Evolutionary conservation across 129 eudicot genomes (phyloP), one percentile per base, ranked within the genome.

Genomic region (Dittrichia graveolens): DNA sequence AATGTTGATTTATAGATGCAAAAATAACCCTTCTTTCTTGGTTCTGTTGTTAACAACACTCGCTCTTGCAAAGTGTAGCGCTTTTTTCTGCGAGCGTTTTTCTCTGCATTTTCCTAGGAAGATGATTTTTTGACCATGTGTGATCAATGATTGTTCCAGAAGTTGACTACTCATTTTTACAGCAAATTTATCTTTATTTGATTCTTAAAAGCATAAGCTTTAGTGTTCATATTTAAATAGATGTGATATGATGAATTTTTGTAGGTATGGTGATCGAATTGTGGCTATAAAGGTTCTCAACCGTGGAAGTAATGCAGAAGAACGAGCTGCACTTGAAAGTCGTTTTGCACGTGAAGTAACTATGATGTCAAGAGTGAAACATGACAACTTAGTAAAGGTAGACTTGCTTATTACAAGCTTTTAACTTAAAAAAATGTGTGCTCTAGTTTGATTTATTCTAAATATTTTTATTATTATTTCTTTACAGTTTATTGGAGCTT

Each of bases 281-380:
- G 96, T 94, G 56, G 99, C 99, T 3, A 88, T 94, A 69, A 94
- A 94, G 79, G 97, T 94, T 75, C 97, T 94, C 11, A 84, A 88
- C 75, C 79, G 80, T 66, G 99, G 99, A 37, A 87, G 81, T 48
- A 91, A 79, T 64, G 37, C 82, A 3, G 97, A 90, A 65, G 99
- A 94, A 83, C 85, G 82, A 79, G 70, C 83, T 44, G 85, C 82
- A 24, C 89, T 88, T 46, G 97, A 94, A 84, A 78, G 86, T 69
- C 96, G 99, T 54, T 94, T 94, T 83, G 85, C 86, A 44, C 87
- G 99, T 66, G 99, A 94, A 80, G 99, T 94, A 68, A 75, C 79
- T 31, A 94, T 94, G 99, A 90, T 94, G 99, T 88, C 91, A 60
- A 84, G 87, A 81, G 99, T 94, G 44, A 88, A 88, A 79, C 97